Percentiles rank a stretch among this genome's conserved stretches.
These are phyloP conservation scores for Excoecaria agallocha DNA, from an alignment of 345 rosid species.

Conservation along the genomic window DNA sequence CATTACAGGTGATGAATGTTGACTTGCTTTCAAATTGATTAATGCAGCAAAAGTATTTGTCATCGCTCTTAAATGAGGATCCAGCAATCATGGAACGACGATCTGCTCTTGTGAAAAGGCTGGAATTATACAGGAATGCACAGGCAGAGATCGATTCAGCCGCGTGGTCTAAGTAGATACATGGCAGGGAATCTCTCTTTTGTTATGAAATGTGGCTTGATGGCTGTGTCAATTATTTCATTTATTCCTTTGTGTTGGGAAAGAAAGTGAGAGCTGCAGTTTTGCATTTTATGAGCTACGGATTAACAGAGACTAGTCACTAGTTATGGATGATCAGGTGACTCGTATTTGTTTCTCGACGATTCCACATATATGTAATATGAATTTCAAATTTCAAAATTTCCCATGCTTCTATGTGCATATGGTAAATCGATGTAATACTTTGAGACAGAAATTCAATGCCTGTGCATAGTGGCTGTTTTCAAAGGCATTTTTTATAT, in stretches of 20 bases:
- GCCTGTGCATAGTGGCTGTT: background rate
- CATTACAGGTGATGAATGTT: background rate
- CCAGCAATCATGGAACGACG: constrained; percentile 98
- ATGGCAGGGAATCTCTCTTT: background rate
- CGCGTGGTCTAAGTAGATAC: constrained; percentile 86
- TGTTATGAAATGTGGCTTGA: constrained; percentile 7
- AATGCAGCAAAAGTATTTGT: constrained; percentile 75
- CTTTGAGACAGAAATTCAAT: background rate
- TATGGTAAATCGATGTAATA: background rate
- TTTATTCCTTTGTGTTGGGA: constrained; percentile 7
- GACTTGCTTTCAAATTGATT: background rate
- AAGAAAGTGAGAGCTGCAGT: constrained; percentile 3
- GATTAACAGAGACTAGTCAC: constrained; percentile 15
- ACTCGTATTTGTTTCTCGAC: constrained; percentile 12
- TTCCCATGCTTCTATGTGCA: background rate
- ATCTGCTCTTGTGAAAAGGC: constrained; percentile 69
- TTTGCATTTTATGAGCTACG: background rate
- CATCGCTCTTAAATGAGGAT: constrained; percentile 85
- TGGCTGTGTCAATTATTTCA: constrained; percentile 29
- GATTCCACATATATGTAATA: constrained; percentile 1
- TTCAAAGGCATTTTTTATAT: background rate
- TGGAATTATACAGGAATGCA: constrained; percentile 89
- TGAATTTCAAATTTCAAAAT: constrained; percentile 9
- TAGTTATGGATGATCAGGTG: constrained; percentile 10
- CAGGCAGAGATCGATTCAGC: constrained; percentile 87